Evolutionary conservation across 2,329 filamentous ascomycete species (phyloP), one percentile per base, ranked within the genome.

Genomic region (Albophoma yamanashiensis): DNA sequence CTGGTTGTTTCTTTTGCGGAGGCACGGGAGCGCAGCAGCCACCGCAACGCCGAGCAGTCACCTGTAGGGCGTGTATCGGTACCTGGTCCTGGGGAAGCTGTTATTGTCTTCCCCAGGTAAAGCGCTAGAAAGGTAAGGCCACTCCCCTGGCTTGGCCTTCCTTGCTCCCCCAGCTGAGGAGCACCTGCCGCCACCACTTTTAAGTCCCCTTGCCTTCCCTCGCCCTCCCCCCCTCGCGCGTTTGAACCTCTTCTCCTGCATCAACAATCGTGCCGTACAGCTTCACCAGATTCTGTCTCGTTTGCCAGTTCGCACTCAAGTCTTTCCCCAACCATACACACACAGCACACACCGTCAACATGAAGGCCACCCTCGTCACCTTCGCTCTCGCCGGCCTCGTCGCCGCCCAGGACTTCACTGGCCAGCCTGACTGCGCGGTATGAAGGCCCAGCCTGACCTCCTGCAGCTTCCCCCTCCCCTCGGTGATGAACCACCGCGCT

Each of bases 371-470:
- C 47, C 62, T 73, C 60, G 61, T 74, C 39, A 58, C 73, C 58
- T 62, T 74, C 57, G 71, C 69, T 60, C 64, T 67, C 45, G 70
- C 68, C 56, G 69, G 74, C 67, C 62, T 77, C 43, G 74, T 69
- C 50, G 69, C 71, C 57, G 76, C 75, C 39, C 75, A 78, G 67
- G 64, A 73, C 64, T 68, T 77, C 57, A 47, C 62, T 34, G 71
- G 68, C 43, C 63, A 73, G 60, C 73, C 76, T 55, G 22, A 65
- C 6, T 79, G 77, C 64, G 74, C 76, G 65, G 76, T 79, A 74
- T 63, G 76, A 71, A 11, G 7, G 15, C 25, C 50, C 15, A 20
- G 27, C 36, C 25, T 50, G 22, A 1, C 40, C 25, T 31, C 39
- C 25, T 25, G n/a, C n/a, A 20, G 31, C 47, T 14, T 14, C 27